Conservation (phyloP, 1,139 yeast species). For the Yamadazyma diospyri region DNA sequence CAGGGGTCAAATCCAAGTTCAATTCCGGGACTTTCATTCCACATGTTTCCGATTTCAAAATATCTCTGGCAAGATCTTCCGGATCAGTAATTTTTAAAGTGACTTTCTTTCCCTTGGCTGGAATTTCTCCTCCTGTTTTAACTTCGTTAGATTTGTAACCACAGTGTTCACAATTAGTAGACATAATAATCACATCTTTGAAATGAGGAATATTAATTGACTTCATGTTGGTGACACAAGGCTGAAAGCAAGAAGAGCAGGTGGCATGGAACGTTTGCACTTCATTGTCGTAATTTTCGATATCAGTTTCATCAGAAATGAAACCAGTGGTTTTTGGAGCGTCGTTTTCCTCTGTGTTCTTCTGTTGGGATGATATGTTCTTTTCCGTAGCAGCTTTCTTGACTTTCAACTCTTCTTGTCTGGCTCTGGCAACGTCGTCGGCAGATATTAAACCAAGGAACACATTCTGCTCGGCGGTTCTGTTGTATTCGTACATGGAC, state of each 20-base stretch:
- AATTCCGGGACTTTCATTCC: conserved; percentile 83
- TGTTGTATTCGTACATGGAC: conserved; percentile 77
- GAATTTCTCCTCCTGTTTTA: conserved; percentile 96
- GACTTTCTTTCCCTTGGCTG: conserved; percentile 76
- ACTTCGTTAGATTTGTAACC: conserved; percentile 98
- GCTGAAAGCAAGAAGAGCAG: conserved; percentile 82
- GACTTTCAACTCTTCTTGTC: conserved; percentile 34
- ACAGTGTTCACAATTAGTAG: conserved; percentile 87
- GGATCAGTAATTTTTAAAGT: conserved; percentile 79
- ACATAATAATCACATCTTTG: conserved; percentile 95
- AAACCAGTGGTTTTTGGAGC: conserved; percentile 52
- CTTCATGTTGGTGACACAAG: conserved; percentile 94
- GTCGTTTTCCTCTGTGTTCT: conserved; percentile 5
- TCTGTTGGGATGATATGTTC: conserved; percentile 23
- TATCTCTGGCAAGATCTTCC: conserved; percentile 92
- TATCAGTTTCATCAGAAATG: conserved; percentile 67
- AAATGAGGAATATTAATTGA: conserved; percentile 95
- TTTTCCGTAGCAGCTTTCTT: conserved; percentile 36
- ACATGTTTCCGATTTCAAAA: conserved; percentile 92
- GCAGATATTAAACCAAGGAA: conserved; percentile 81
- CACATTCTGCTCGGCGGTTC: conserved; percentile 88
- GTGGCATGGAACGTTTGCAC: conserved; percentile 92
- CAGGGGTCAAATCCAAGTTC: conserved; percentile 86
- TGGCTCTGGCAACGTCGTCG: conserved; percentile 64
- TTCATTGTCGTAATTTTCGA: conserved; percentile 81